A percentile compares a stretch with the other conserved stretches of the same genome.
Evolutionary conservation across 352 stramenopile species (phyloP).

Genomic region (Pythium monospermum): DNA sequence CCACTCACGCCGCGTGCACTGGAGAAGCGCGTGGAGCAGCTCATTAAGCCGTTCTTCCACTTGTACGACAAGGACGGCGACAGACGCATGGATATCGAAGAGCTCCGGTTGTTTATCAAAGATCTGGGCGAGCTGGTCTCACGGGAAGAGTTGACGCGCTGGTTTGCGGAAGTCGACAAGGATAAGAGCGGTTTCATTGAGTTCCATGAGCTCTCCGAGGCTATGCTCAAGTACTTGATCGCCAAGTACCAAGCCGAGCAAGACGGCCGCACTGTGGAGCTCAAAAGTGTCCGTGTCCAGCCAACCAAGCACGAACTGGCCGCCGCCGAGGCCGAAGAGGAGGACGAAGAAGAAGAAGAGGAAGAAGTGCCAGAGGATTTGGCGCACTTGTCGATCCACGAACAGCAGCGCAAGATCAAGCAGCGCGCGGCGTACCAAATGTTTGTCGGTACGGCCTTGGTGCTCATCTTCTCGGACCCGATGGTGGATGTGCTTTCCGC

Average conservation of each 20-base stretch:
- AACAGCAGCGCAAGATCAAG: slow-evolving; percentile 96
- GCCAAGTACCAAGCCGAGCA: slow-evolving; percentile 68
- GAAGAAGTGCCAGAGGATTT: slow-evolving; percentile 95
- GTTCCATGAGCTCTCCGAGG: slow-evolving; percentile 93
- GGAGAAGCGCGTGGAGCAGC: slow-evolving; percentile 79
- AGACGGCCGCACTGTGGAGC: slow-evolving; percentile 28
- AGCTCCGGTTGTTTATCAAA: slow-evolving; percentile 91
- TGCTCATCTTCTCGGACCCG: slow-evolving; percentile 96
- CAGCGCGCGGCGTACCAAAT: slow-evolving; percentile 92
- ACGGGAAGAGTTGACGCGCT: slow-evolving; percentile 65
- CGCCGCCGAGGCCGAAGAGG: slow-evolving; percentile 40
- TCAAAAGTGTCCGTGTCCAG: slow-evolving; percentile 38
- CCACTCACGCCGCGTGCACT: slow-evolving; percentile 50
- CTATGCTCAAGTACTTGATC: slow-evolving; percentile 83
- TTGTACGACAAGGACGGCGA: slow-evolving; percentile 92
- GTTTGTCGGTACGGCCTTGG: slow-evolving; percentile 90
- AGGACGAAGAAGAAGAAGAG: slow-evolving; percentile 88
- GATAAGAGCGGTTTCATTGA: slow-evolving; percentile 90
- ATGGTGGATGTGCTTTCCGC: slow-evolving; percentile 98
- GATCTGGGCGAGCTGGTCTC: slow-evolving; percentile 92
- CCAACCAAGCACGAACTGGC: slow-evolving; percentile 45
- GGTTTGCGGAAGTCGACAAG: slow-evolving; percentile 89
- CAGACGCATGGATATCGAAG: slow-evolving; percentile 84
- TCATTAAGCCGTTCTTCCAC: slow-evolving; percentile 92
- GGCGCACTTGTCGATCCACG: slow-evolving; percentile 88